Conservation (phyloP, 805 yeast genomes). For the Wickerhamiella occidentalis region DNA sequence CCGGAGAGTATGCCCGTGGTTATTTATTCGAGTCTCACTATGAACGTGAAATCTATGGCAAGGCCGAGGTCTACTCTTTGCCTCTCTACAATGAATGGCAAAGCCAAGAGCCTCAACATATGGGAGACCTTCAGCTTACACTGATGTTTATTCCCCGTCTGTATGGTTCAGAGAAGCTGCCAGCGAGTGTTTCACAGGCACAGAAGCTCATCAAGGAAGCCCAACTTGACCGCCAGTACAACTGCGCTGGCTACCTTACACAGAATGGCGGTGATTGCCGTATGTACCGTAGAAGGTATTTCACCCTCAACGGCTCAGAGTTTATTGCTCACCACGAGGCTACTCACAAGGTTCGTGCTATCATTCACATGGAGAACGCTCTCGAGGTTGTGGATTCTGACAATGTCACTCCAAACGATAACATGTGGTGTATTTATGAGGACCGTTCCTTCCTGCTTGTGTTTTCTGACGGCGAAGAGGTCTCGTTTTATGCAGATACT, state of each 20-base stretch:
- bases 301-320: conserved; percentile 55
- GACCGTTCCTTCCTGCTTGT: conserved; percentile 63
- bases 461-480: conserved; percentile 69
- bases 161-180: conserved; percentile 40
- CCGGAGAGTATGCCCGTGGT: conserved; percentile 81
- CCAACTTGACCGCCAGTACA: conserved; percentile 25
- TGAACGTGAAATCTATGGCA: conserved; percentile 44
- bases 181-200: conserved; percentile 41
- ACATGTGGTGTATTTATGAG: conserved; percentile 55
- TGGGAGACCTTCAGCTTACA: conserved; percentile 56
- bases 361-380: conserved; percentile 62
- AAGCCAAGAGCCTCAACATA: conserved; percentile 33
- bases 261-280: conserved; percentile 92
- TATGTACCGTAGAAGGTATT: conserved; percentile 66
- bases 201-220: conserved; percentile 24
- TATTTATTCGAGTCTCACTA: conserved; percentile 51
- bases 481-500: conserved; percentile 77
- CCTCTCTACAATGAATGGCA: conserved; percentile 76
- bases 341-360: conserved; percentile 56
- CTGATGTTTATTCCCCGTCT: conserved; percentile 55
- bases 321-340: conserved; percentile 67
- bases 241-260: conserved; percentile 56
- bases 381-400: conserved; percentile 36
- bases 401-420: conserved; percentile 25
- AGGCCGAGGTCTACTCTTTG: conserved; percentile 39